phyloP scores from a whole-genome alignment of 139 green algal species.

The Picocystis salinarum region DNA sequence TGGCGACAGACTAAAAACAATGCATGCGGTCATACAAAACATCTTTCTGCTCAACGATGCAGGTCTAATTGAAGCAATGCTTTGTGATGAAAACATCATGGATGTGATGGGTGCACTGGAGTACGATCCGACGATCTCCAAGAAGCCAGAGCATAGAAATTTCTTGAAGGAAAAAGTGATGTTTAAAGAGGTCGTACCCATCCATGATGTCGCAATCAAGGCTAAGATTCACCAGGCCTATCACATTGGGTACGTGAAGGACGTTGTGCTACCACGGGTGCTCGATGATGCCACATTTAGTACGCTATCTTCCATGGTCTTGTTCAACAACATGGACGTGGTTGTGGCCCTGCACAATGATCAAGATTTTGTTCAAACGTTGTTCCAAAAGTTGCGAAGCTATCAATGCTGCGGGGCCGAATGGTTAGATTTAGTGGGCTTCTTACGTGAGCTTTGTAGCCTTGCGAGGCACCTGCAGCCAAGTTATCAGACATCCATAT shows the following conservation, averaged over 20 bases:
- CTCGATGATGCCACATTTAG: constrained; percentile 86
- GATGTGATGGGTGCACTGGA: constrained; percentile 80
- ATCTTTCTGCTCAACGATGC: constrained; percentile 86
- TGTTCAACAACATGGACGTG: constrained; percentile 95
- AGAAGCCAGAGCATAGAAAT: constrained; percentile 50
- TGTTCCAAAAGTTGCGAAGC: constrained; percentile 48
- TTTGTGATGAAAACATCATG: constrained; percentile 68
- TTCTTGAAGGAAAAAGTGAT: constrained; percentile 42
- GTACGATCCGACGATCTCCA: constrained; percentile 45
- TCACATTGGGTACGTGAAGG: constrained; percentile 76
- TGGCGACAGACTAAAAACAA: constrained; percentile 31
- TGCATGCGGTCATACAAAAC: constrained; percentile 48
- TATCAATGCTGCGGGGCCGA: not conserved
- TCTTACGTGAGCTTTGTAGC: constrained; percentile 76
- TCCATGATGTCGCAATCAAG: constrained; percentile 27
- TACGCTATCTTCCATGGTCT: constrained; percentile 49
- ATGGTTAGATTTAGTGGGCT: constrained; percentile 71
- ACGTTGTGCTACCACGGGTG: constrained; percentile 75
- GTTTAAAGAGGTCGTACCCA: constrained; percentile 67
- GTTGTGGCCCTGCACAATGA: constrained; percentile 35
- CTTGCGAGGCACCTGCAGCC: constrained; percentile 70
- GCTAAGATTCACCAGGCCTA: constrained; percentile 93
- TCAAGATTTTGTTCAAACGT: constrained; percentile 49
- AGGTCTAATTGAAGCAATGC: constrained; percentile 58
- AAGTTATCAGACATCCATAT: constrained; percentile 29